Conservation (phyloP, 371 early-diverging fungal genomes). For the Saksenaea oblongispora region DNA sequence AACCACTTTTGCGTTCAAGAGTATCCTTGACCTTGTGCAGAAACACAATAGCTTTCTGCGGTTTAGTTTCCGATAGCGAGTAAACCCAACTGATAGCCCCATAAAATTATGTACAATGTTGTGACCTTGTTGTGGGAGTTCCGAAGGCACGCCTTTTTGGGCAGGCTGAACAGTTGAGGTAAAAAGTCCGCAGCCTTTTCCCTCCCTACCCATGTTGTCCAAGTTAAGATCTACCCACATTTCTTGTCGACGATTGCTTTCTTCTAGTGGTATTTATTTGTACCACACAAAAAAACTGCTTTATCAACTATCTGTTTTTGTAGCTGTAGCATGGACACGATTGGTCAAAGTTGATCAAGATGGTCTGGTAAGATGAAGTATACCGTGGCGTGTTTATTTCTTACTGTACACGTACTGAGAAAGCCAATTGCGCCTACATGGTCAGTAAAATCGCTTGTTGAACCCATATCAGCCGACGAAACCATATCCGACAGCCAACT, state of each 20-base stretch:
- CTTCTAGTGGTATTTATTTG: not conserved
- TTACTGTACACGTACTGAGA: not conserved
- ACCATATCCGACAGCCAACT: constrained; percentile 36
- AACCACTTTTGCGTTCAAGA: too few species aligned
- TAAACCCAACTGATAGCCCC: too few species aligned
- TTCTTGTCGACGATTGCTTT: not conserved
- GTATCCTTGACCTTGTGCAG: too few species aligned
- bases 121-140: too few species aligned
- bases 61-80: too few species aligned
- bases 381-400: not conserved
- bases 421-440: constrained; percentile 37
- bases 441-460: constrained; percentile 28
- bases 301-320: not conserved
- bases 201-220: not conserved
- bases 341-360: not conserved
- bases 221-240: not conserved
- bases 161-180: too few species aligned
- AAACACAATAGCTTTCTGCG: too few species aligned
- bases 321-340: not conserved
- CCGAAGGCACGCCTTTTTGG: too few species aligned
- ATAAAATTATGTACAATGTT: too few species aligned
- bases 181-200: not conserved
- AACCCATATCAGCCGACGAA: not conserved
- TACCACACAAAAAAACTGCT: not conserved
- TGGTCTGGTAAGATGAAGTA: not conserved